Conservation (phyloP, 2,329 filamentous ascomycete genomes). For the Aspergillus eucalypticola region DNA sequence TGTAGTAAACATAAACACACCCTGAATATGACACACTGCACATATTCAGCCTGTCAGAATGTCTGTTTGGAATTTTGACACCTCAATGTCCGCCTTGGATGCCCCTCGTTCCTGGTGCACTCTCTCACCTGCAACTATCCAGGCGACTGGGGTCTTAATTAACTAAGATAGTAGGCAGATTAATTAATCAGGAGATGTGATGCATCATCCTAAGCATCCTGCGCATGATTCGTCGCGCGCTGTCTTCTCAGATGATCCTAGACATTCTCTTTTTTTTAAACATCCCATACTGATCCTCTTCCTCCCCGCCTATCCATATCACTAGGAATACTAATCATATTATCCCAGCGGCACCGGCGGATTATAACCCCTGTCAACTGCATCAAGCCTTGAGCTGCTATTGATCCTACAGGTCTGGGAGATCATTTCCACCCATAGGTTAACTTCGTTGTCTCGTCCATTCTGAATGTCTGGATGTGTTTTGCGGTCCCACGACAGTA, state of each 20-base stretch:
- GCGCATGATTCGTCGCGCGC: not conserved
- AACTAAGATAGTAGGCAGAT: too few species aligned
- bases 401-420: not conserved
- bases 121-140: too few species aligned
- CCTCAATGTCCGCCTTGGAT: too few species aligned
- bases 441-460: not conserved
- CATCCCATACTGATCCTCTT: not conserved
- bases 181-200: too few species aligned
- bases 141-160: too few species aligned
- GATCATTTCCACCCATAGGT: not conserved
- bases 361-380: not conserved
- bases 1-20: too few species aligned
- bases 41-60: too few species aligned
- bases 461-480: not conserved
- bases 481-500: not conserved
- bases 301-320: not conserved
- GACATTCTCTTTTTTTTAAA: constrained; percentile 2
- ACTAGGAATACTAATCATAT: not conserved
- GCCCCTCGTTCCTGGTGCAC: too few species aligned
- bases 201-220: too few species aligned
- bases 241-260: constrained; percentile 1
- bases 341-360: not conserved
- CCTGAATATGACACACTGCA: too few species aligned
- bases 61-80: too few species aligned
- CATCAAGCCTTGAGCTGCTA: not conserved